Evolutionary conservation across 768 basidiomycete genomes (phyloP).

Genomic region (Boletus rubroflammeus): DNA sequence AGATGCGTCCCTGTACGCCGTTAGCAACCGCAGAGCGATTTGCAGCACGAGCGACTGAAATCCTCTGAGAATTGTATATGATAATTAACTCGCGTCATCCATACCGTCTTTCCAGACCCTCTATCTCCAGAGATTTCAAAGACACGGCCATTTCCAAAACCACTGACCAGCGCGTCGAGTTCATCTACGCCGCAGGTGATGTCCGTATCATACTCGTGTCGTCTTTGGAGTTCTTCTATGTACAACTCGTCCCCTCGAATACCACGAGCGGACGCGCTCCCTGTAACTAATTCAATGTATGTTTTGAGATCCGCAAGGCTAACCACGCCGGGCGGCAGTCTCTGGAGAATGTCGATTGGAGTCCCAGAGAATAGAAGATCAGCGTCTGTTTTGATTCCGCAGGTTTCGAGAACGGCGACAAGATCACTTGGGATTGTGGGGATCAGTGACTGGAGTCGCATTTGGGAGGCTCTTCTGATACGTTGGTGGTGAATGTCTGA

Average conservation of each 20-base stretch:
- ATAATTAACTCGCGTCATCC: conserved; percentile 15
- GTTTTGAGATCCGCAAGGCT: conserved; percentile 47
- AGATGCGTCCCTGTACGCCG: conserved; percentile 31
- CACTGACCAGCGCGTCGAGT: conserved; percentile 51
- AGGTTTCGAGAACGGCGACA: conserved; percentile 43
- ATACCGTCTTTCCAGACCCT: conserved; percentile 67
- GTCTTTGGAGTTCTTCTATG: conserved; percentile 12
- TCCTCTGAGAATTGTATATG: not conserved
- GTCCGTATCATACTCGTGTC: conserved; percentile 6
- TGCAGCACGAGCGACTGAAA: conserved; percentile 60
- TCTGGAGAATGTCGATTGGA: conserved; percentile 47
- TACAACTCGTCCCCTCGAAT: conserved; percentile 31
- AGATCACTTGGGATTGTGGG: conserved; percentile 41
- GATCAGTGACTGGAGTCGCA: conserved; percentile 29
- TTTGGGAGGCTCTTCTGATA: not conserved
- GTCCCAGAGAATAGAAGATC: conserved; percentile 55
- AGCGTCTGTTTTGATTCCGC: conserved; percentile 51
- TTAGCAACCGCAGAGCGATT: conserved; percentile 52
- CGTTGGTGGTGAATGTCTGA: not conserved
- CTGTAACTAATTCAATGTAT: conserved; percentile 38
- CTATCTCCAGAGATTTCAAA: conserved; percentile 68
- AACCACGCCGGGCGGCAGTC: conserved; percentile 46
- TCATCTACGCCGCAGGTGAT: conserved; percentile 39
- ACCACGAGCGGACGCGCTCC: conserved; percentile 43
- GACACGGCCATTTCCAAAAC: conserved; percentile 49